phyloP scores from a whole-genome alignment of 257 asterid genomes.

The Solanum dulcamara region DNA sequence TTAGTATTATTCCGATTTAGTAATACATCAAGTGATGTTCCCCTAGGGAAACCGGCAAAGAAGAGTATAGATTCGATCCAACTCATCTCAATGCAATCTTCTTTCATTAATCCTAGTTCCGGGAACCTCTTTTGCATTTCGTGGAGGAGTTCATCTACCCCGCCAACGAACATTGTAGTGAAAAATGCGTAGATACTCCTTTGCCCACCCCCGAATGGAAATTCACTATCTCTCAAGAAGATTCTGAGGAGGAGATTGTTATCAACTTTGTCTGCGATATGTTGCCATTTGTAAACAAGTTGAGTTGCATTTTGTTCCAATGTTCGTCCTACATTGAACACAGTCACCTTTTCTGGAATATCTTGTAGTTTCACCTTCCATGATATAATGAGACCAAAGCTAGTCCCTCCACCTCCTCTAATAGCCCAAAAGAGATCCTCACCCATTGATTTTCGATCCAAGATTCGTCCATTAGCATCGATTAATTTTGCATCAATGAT shows the following conservation, averaged over 20 bases:
- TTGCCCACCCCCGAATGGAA: background rate
- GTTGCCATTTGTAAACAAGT: background rate
- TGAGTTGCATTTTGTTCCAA: background rate
- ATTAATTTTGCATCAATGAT: background rate
- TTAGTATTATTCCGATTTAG: background rate
- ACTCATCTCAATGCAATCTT: background rate
- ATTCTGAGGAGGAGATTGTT: background rate
- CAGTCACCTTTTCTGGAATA: background rate
- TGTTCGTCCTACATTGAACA: background rate
- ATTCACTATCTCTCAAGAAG: background rate
- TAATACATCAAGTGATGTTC: background rate
- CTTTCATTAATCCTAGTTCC: background rate
- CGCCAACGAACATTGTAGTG: background rate
- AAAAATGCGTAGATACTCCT: background rate
- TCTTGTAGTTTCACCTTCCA: background rate
- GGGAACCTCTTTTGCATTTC: background rate
- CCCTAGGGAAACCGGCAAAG: background rate
- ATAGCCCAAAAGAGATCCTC: background rate
- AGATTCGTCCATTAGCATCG: background rate
- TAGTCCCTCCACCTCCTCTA: background rate
- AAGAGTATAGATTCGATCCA: background rate
- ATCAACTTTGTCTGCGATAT: background rate
- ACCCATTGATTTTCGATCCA: background rate
- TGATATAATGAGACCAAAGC: background rate
- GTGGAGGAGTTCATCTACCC: background rate